Conservation (phyloP, 2,329 filamentous ascomycete genomes). For the Penicillium sp. region DNA sequence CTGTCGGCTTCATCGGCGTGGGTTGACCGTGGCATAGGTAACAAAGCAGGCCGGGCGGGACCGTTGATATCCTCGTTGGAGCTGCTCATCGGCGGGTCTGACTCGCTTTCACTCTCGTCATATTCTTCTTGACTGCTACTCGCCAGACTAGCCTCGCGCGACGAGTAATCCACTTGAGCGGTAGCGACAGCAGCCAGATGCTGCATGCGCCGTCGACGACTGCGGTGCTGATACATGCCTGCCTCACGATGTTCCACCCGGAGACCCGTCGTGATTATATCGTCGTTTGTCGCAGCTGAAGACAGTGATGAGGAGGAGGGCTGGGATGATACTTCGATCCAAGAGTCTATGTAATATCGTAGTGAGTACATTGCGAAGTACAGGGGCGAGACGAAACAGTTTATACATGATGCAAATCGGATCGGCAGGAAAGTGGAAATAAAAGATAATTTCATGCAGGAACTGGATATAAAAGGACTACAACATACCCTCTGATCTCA, state of each 20-base stretch:
- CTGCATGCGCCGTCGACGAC: constrained; percentile 55
- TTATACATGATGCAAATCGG: constrained; percentile 30
- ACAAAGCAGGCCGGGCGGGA: constrained; percentile 31
- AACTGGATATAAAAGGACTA: constrained; percentile 24
- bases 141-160: constrained; percentile 53
- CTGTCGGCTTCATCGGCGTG: constrained; percentile 45
- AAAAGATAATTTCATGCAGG: constrained; percentile 10
- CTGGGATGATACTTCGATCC: constrained; percentile 92
- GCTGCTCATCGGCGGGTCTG: constrained; percentile 72
- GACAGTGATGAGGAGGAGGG: constrained; percentile 93
- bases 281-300: constrained; percentile 72
- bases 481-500: constrained; percentile 53
- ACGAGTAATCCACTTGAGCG: constrained; percentile 48
- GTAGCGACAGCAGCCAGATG: constrained; percentile 46
- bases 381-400: constrained; percentile 17
- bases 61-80: constrained; percentile 64
- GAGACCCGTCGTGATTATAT: constrained; percentile 89
- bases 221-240: constrained; percentile 62
- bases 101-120: constrained; percentile 90
- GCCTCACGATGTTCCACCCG: constrained; percentile 68
- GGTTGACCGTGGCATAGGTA: constrained; percentile 29
- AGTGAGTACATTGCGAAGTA: constrained; percentile 51
- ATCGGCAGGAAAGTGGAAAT: constrained; percentile 12
- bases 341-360: constrained; percentile 74
- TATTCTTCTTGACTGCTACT: constrained; percentile 91